A percentile compares a stretch with the other conserved stretches of the same genome.
Evolutionary conservation across 1,284 basidiomycete genomes (phyloP).

Genomic region (Cryptococcus deneoformans): DNA sequence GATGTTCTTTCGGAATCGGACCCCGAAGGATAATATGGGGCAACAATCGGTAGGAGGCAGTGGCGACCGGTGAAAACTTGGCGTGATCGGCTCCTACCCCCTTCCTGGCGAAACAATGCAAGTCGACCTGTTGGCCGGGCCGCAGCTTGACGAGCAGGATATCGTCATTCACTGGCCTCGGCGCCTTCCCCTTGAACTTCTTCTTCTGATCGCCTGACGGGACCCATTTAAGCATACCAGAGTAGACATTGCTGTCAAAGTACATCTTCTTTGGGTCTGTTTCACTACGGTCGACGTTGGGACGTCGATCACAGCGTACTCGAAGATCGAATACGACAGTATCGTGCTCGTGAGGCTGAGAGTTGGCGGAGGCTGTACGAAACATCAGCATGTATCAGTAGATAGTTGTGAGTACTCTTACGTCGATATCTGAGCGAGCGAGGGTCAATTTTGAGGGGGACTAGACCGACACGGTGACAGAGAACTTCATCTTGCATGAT

Average conservation of each 20-base stretch:
- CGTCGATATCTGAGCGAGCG: conserved; percentile 53
- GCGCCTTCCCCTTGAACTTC: conserved; percentile 42
- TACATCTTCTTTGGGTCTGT: conserved; percentile 67
- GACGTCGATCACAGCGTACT: conserved; percentile 66
- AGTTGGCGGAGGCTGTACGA: conserved; percentile 52
- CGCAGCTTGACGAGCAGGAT: conserved; percentile 93
- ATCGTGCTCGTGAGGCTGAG: conserved; percentile 72
- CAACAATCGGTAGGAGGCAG: conserved; percentile 89
- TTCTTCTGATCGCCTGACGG: conserved; percentile 79
- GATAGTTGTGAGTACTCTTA: conserved; percentile 17
- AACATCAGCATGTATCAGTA: conserved; percentile 37
- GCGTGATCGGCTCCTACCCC: conserved; percentile 96
- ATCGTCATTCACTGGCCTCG: conserved; percentile 61
- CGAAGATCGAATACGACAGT: conserved; percentile 86
- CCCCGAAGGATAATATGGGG: conserved; percentile 78
- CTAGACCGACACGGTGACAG: conserved; percentile 82
- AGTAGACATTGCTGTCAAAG: conserved; percentile 64
- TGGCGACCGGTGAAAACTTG: conserved; percentile 98
- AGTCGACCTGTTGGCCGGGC: conserved; percentile 73
- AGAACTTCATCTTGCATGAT: conserved; percentile 95
- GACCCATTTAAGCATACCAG: conserved; percentile 75
- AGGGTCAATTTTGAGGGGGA: conserved; percentile 88
- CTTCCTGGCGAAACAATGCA: conserved; percentile 78
- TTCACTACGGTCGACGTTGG: conserved; percentile 55
- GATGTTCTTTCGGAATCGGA: conserved; percentile 61